Evolutionary conservation across 768 basidiomycete genomes (phyloP).

Genomic region (Hygrocybe coccinea): DNA sequence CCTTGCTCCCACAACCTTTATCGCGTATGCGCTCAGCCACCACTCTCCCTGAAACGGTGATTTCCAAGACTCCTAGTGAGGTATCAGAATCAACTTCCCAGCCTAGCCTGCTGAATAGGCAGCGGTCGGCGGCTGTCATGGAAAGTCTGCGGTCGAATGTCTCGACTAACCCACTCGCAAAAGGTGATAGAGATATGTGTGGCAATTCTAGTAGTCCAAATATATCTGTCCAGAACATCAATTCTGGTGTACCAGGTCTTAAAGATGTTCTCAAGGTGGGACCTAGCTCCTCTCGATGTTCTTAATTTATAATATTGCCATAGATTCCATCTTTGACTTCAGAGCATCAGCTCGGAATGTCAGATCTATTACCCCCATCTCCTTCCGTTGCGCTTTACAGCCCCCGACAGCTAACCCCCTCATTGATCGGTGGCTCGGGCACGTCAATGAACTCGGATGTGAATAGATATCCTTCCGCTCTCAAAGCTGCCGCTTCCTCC

Average conservation of each 20-base stretch:
- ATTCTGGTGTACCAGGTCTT: conserved; percentile 49
- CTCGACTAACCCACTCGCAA: conserved; percentile 45
- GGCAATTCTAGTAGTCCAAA: conserved; percentile 40
- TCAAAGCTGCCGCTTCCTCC: conserved; percentile 20
- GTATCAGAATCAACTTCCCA: background rate
- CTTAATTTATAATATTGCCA: background rate
- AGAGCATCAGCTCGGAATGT: conserved; percentile 63
- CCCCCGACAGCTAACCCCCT: conserved; percentile 34
- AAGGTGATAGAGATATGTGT: conserved; percentile 39
- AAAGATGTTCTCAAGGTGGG: conserved; percentile 71
- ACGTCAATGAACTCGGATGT: conserved; percentile 11
- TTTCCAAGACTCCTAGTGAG: background rate
- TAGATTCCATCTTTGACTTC: conserved; percentile 65
- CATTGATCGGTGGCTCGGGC: conserved; percentile 34
- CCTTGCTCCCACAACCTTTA: conserved; percentile 28
- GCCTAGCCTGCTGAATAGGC: conserved; percentile 2
- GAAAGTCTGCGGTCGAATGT: conserved; percentile 31
- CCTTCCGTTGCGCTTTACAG: conserved; percentile 45
- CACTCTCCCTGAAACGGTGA: conserved; percentile 31
- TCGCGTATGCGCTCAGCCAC: conserved; percentile 42
- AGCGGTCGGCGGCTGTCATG: background rate
- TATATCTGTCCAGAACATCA: conserved; percentile 18
- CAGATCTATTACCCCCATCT: conserved; percentile 71
- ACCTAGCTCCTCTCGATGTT: background rate
- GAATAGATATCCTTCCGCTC: conserved; percentile 12